phyloP scores from a whole-genome alignment of 768 basidiomycete genomes.

The Roridomyces roridus region DNA sequence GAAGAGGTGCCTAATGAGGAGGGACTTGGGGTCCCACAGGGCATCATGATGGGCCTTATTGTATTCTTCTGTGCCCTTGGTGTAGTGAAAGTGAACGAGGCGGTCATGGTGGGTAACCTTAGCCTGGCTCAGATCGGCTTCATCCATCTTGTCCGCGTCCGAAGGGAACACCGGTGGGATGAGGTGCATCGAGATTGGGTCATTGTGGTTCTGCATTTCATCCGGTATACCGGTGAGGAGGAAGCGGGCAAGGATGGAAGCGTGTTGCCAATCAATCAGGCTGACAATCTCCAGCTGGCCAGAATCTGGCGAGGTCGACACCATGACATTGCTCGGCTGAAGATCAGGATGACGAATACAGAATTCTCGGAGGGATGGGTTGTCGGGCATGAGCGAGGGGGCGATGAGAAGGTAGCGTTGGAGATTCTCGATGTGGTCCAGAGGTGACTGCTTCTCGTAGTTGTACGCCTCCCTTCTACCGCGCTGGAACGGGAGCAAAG shows the following conservation, averaged over 20 bases:
- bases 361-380: slow-evolving; percentile 47
- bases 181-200: too few species aligned
- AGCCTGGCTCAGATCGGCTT: too few species aligned
- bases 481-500: slow-evolving; percentile 48
- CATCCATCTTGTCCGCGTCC: too few species aligned
- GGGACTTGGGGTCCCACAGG: slow-evolving; percentile 41
- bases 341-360: slow-evolving; percentile 61
- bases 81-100: too few species aligned
- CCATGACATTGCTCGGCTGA: slow-evolving; percentile 55
- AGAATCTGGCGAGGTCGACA: slow-evolving; percentile 52
- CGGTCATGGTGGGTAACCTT: too few species aligned
- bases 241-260: slow-evolving; percentile 58
- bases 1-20: slow-evolving; percentile 51
- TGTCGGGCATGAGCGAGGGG: slow-evolving; percentile 49
- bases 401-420: slow-evolving; percentile 53
- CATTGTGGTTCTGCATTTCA: too few species aligned
- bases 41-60: slow-evolving; percentile 42
- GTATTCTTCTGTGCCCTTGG: too few species aligned
- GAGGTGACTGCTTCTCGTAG: slow-evolving; percentile 50
- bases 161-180: too few species aligned
- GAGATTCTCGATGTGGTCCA: slow-evolving; percentile 55
- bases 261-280: slow-evolving; percentile 62
- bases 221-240: slow-evolving; percentile 31
- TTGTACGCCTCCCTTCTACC: slow-evolving; percentile 50
- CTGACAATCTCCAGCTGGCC: slow-evolving; percentile 40